Evolutionary conservation across 2,329 filamentous ascomycete genomes (phyloP), one percentile per base, ranked within the genome.

Genomic region (Falciphora oryzae): DNA sequence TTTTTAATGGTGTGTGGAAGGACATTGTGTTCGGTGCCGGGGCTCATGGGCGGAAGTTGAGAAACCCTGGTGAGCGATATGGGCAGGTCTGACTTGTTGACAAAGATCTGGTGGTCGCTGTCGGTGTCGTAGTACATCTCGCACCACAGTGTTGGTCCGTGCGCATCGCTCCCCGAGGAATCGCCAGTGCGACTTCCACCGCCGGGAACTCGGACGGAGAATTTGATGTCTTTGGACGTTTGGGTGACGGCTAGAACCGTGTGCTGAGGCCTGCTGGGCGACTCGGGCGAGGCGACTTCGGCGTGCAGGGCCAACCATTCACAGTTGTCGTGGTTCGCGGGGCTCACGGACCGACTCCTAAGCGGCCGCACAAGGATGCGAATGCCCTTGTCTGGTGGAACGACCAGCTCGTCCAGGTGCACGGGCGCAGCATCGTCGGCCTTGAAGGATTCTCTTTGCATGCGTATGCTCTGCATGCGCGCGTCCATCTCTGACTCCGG

Each of bases 181-280:
- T 53, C 44, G 18, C 27, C 38, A 16, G 61, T 16, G 22, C 61
- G 50, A 25, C 61, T 56, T 57, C 76, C 35, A 65, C 81, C 79
- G 22, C 79, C 78, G 5, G 83, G 84, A 65, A 86, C 83, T 62
- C 80, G 77, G 66, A 86, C 82, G 56, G 81, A 82, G 70, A 86
- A 86, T 67, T 85, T 86, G 77, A 85, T 85, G 72, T 86, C 83
- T 70, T 80, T 80, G 66, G 80, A 78, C 6, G 84, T 86, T 76
- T 87, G 84, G 68, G 83, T 85, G 70, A 87, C 84, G 50, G 84
- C 84, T 31, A 87, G 74, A 61, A 86, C 84, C 70, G 80, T 83
- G 72, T 85, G 81, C 67, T 80, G 78, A n/a, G 82, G 79, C 71
- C 81, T 77, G 65, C 81, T 78, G 57, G 81, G 72, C 8, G 32